Base-by-base conservation (phyloP, 2,329 filamentous ascomycete genomes). In the Xylaria sp. region DNA sequence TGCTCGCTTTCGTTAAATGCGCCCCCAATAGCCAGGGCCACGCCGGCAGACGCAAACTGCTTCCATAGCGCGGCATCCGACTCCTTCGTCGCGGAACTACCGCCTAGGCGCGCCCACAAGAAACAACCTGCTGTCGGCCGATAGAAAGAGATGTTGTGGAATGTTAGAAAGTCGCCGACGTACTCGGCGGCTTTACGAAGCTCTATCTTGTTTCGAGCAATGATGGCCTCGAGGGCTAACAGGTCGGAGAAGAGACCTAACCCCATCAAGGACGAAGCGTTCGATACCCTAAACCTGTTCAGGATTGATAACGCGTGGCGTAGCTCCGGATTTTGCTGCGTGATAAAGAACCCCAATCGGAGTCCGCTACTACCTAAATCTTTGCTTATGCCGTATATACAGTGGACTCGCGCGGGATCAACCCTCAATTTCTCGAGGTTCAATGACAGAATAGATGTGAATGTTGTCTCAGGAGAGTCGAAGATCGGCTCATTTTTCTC, bases 331-430 rank as follows among this genome's bases (percentile, higher is more conserved):
- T 60, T 60, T 14, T 54, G 57, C 42, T 60, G 57, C 1, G 57
- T 60, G 14, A 54, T 60, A 21, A 60, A 54, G 50, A 60, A 60
- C 1, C 57, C 57, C 57, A 60, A 49, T 31, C 57, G 57, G 15
- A 60, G 57, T 25, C 57, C 57, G 23, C 57, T 60, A 9, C 57
- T 60, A 23, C 57, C 57, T 23, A 60, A 19, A 21, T 60, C 57
- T 14, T 60, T 60, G 31, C 57, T 60, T 47, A 60, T 54, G 21
- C 57, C 57, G 14, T 60, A 60, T 12, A 60, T 54, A 17, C 57
- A 60, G 42, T 60, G 57, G 25, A 60, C 57, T 14, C 57, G 49
- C 14, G 57, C 57, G 15, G 57, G 57, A 49, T 60, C 35, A 40
- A 60, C 42, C 8, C 57, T 42, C 31, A 60, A 14, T 40, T 43